Percentiles rank a stretch among this genome's conserved stretches.
These are phyloP conservation scores for Xylariaceae sp. DNA, from an alignment of 2,329 filamentous ascomycete species.

Conservation along the genomic window DNA sequence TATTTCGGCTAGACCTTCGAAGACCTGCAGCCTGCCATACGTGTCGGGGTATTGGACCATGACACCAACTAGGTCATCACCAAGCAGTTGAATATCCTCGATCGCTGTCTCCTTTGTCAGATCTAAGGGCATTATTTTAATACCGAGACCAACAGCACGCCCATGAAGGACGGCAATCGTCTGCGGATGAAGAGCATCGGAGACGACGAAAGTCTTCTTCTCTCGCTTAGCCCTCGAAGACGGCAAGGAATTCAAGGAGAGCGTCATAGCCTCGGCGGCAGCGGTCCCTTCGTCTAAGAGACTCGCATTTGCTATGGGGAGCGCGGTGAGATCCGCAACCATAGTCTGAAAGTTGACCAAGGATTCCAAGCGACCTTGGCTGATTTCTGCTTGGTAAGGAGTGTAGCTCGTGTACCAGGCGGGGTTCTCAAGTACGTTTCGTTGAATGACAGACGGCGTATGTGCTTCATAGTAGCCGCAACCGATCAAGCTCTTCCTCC, in stretches of 20 bases:
- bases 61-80: slow-evolving; percentile 83
- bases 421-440: slow-evolving; percentile 89
- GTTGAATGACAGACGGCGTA: slow-evolving; percentile 86
- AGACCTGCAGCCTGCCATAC: slow-evolving; percentile 77
- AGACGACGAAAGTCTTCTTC: slow-evolving; percentile 83
- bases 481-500: slow-evolving; percentile 70
- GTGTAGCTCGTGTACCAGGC: slow-evolving; percentile 99
- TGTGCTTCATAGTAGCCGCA: slow-evolving; percentile 87
- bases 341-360: slow-evolving; percentile 95
- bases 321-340: slow-evolving; percentile 82
- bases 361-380: slow-evolving; percentile 89
- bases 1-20: slow-evolving; percentile 70
- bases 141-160: slow-evolving; percentile 88
- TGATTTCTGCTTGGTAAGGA: slow-evolving; percentile 96
- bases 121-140: slow-evolving; percentile 75
- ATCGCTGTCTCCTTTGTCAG: slow-evolving; percentile 64
- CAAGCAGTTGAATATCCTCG: slow-evolving; percentile 70
- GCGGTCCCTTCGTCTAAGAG: slow-evolving; percentile 90
- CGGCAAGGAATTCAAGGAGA: slow-evolving; percentile 79
- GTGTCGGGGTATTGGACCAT: slow-evolving; percentile 96
- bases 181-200: slow-evolving; percentile 79
- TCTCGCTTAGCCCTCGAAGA: slow-evolving; percentile 70
- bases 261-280: slow-evolving; percentile 92
- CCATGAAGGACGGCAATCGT: slow-evolving; percentile 83
- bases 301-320: slow-evolving; percentile 88